Evolutionary conservation across 176 grass and related monocot species (phyloP).

Genomic region (Raddia distichophylla): DNA sequence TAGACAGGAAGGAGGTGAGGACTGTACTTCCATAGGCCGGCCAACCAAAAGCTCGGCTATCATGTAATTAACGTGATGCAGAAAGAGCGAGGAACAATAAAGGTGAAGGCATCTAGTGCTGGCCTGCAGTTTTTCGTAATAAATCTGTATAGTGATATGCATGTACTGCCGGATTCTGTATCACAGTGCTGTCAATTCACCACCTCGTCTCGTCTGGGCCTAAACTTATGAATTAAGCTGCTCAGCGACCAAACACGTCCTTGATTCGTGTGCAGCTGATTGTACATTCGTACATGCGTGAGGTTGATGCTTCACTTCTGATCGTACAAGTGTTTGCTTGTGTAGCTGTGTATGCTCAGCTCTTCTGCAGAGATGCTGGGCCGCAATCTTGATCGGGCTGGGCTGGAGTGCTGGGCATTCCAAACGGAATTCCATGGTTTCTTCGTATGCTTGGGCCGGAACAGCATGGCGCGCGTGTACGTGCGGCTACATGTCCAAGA

Average conservation of each 20-base stretch:
- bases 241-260: too few relatives aligned
- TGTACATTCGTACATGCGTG: too few relatives aligned
- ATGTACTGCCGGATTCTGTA: neutral
- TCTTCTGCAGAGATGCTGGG: neutral
- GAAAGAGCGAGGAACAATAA: neutral
- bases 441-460: neutral
- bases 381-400: too few relatives aligned
- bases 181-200: neutral
- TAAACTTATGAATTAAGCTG: neutral
- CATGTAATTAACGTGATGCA: neutral
- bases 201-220: neutral
- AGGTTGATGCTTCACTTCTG: neutral
- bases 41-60: neutral
- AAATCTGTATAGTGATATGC: conserved; percentile 22
- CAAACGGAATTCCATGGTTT: neutral
- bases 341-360: neutral
- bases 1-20: conserved; percentile 85
- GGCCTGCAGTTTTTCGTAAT: neutral
- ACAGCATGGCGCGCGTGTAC: neutral
- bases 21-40: conserved; percentile 71
- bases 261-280: too few relatives aligned
- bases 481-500: too few relatives aligned
- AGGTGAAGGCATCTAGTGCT: neutral
- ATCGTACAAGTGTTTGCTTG: too few relatives aligned
- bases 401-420: too few relatives aligned